A percentile compares a stretch with the other conserved stretches of the same genome.
These are phyloP conservation scores for Atkinsonella texensis DNA, from an alignment of 2,329 filamentous ascomycete genomes.

Conservation along the genomic window DNA sequence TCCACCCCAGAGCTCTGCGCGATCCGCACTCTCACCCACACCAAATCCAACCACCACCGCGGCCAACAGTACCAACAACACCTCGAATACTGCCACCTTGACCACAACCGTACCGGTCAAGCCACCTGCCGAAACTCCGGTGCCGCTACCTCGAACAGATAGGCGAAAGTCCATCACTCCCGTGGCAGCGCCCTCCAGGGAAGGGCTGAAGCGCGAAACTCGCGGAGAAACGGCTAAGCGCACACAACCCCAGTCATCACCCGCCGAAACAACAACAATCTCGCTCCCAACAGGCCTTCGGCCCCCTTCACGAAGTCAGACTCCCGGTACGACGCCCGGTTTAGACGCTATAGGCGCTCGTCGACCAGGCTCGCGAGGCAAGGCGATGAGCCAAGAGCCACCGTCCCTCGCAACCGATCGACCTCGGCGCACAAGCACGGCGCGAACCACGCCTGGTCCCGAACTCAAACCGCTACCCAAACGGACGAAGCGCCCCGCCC, in stretches of 20 bases:
- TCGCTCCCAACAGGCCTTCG: constrained; percentile 7
- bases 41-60: constrained; percentile 11
- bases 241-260: constrained; percentile 21
- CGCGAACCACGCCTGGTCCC: constrained; percentile 44
- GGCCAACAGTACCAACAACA: not conserved
- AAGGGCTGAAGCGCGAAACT: constrained; percentile 31
- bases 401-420: constrained; percentile 39
- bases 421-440: constrained; percentile 43
- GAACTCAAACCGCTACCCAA: constrained; percentile 33
- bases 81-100: constrained; percentile 12
- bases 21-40: constrained; percentile 20
- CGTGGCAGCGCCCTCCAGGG: constrained; percentile 15
- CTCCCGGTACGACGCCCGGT: constrained; percentile 21
- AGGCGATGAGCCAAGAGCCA: constrained; percentile 39
- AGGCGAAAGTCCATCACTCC: constrained; percentile 20
- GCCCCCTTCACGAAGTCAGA: constrained; percentile 22
- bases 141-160: constrained; percentile 24
- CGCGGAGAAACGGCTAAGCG: constrained; percentile 32
- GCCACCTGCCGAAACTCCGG: constrained; percentile 23
- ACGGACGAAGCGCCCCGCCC: constrained; percentile 57
- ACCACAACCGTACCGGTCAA: constrained; percentile 20
- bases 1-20: constrained; percentile 17
- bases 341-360: constrained; percentile 25
- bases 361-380: constrained; percentile 40
- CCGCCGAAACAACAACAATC: constrained; percentile 6